Conservation (phyloP, 495 filamentous ascomycete species). For the Penicillium fimorum region DNA sequence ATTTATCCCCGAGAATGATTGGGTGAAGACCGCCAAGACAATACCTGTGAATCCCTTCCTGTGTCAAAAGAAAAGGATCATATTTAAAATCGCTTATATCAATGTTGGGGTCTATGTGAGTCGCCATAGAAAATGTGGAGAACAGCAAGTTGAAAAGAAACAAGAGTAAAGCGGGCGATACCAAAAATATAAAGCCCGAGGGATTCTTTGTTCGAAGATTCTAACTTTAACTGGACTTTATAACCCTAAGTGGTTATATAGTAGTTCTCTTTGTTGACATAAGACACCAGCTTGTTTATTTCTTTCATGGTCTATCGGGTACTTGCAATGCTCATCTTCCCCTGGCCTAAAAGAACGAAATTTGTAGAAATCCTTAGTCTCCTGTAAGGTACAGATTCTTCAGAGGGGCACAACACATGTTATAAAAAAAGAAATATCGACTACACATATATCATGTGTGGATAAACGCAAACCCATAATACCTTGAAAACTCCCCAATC, state of each 20-base stretch:
- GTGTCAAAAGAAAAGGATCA: background rate
- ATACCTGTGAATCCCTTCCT: constrained; percentile 17
- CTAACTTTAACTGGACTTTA: too few species aligned
- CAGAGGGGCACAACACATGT: background rate
- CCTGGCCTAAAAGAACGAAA: too few species aligned
- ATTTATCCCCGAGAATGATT: constrained; percentile 73
- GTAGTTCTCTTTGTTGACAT: background rate
- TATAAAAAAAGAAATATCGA: background rate
- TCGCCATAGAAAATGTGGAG: background rate
- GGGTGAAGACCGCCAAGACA: constrained; percentile 77
- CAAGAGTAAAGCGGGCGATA: background rate
- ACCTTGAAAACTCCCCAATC: background rate
- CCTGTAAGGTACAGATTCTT: background rate
- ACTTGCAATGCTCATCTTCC: background rate
- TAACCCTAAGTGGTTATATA: background rate
- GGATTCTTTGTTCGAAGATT: background rate
- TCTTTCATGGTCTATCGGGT: too few species aligned
- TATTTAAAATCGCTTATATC: background rate
- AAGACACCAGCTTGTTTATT: too few species aligned
- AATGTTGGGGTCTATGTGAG: background rate
- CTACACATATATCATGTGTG: background rate
- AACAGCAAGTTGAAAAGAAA: background rate
- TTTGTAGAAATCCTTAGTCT: background rate
- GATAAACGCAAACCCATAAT: background rate
- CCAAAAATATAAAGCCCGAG: background rate